phyloP scores from a whole-genome alignment of 352 stramenopile species.

The Globisporangium nagaii region DNA sequence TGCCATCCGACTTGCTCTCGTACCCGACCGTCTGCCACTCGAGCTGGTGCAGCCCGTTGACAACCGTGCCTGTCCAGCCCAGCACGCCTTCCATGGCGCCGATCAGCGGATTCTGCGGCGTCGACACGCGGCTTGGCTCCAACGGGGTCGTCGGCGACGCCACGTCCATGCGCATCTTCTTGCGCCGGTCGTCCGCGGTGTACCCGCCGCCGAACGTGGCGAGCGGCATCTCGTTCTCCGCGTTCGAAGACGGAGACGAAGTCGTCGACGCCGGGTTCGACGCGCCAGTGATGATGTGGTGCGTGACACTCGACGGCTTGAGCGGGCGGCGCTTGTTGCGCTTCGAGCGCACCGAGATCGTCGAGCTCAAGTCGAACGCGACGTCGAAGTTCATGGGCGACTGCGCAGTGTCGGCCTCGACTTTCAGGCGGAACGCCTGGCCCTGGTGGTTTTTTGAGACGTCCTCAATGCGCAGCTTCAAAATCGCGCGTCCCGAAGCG shows the following conservation, averaged over 20 bases:
- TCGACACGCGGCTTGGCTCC: conserved; percentile 20
- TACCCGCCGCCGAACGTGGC: conserved; percentile 40
- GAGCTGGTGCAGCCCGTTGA: conserved; percentile 71
- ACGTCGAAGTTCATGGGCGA: conserved; percentile 88
- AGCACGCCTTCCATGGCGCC: conserved; percentile 73
- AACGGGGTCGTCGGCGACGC: conserved; percentile 13
- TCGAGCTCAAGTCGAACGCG: conserved; percentile 84
- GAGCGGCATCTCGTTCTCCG: conserved; percentile 54
- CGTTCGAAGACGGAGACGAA: conserved; percentile 65
- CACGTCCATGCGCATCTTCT: conserved; percentile 47
- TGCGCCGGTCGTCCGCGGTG: conserved; percentile 57
- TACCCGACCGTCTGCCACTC: conserved; percentile 82
- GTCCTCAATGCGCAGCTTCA: conserved; percentile 93
- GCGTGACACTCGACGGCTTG: conserved; percentile 50
- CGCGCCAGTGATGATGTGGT: conserved; percentile 67
- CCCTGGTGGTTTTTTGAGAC: conserved; percentile 97
- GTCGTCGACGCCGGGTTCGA: conserved; percentile 61
- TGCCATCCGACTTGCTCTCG: conserved; percentile 68
- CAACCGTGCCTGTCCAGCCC: conserved; percentile 62
- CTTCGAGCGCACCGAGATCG: conserved; percentile 93
- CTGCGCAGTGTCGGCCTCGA: conserved; percentile 88
- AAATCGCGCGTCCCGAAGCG: conserved; percentile 65
- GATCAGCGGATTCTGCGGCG: conserved; percentile 36
- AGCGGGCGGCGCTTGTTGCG: conserved; percentile 87
- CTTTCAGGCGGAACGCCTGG: conserved; percentile 90